A percentile compares a stretch with the other conserved stretches of the same genome.
Conservation (phyloP, 305 asterid genomes). For the Fraxinus baroniana region DNA sequence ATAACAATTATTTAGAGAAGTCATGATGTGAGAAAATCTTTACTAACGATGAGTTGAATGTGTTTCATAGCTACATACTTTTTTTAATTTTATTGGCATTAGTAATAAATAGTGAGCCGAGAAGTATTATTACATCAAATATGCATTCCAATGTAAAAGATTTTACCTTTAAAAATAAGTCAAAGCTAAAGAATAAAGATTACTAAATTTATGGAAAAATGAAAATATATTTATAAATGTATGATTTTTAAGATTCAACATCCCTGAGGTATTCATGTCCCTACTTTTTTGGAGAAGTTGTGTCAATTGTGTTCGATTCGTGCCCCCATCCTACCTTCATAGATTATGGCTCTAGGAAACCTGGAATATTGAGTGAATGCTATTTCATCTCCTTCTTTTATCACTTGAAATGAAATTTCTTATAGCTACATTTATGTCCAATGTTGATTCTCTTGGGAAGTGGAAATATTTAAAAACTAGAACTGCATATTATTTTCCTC, state of each 20-base stretch:
- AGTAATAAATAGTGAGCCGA: not conserved
- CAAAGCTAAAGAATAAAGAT: not conserved
- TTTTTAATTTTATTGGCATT: not conserved
- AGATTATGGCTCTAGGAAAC: not conserved
- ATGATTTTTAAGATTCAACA: not conserved
- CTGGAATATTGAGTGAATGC: not conserved
- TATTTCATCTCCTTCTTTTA: not conserved
- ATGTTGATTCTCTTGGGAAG: not conserved
- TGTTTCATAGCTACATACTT: not conserved
- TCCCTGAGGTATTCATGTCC: not conserved
- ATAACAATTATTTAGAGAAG: not conserved
- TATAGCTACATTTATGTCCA: not conserved
- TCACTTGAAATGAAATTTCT: not conserved
- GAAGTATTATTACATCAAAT: not conserved
- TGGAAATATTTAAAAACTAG: not conserved
- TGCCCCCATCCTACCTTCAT: not conserved
- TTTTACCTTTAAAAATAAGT: not conserved
- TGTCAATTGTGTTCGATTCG: not conserved
- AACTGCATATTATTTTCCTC: not conserved
- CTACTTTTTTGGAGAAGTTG: not conserved
- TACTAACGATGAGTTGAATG: not conserved
- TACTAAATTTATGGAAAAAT: not conserved
- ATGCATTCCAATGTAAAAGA: not conserved
- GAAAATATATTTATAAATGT: not conserved
- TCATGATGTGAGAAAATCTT: not conserved